Percentiles rank a stretch among this genome's conserved stretches.
Evolutionary conservation across 2,329 filamentous ascomycete species (phyloP).

Genomic region (Epichloe coenophiala): DNA sequence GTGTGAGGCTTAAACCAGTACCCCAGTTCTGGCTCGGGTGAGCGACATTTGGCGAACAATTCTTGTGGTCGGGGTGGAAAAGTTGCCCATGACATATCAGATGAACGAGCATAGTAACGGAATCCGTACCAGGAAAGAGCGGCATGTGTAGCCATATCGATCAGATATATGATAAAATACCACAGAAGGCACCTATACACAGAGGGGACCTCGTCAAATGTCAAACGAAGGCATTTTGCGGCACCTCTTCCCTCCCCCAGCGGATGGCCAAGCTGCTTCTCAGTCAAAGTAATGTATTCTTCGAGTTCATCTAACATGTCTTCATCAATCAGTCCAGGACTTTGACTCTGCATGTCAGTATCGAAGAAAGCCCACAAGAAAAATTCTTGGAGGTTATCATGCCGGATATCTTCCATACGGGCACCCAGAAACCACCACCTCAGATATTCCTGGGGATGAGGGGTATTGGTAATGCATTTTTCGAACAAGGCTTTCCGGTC

Average conservation of each 20-base stretch:
- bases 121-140: conserved; percentile 36
- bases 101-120: conserved; percentile 30
- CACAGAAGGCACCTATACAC: conserved; percentile 49
- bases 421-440: conserved; percentile 54
- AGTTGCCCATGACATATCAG: conserved; percentile 20
- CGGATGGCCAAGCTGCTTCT: conserved; percentile 35
- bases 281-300: conserved; percentile 35
- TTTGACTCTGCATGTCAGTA: conserved; percentile 16
- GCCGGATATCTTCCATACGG: conserved; percentile 38
- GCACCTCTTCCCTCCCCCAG: conserved; percentile 41
- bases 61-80: conserved; percentile 46
- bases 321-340: conserved; percentile 9
- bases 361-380: conserved; percentile 56
- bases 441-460: conserved; percentile 43
- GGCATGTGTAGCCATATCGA: conserved; percentile 38
- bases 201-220: conserved; percentile 48
- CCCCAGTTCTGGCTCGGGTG: conserved; percentile 34
- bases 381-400: conserved; percentile 58
- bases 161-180: conserved; percentile 43
- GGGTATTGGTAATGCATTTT: conserved; percentile 39
- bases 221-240: conserved; percentile 46
- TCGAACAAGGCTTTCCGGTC: conserved; percentile 43
- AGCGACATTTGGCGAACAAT: conserved; percentile 30
- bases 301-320: conserved; percentile 29
- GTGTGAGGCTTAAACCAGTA: conserved; percentile 58